Evolutionary conservation across 1,139 yeast genomes (phyloP).

Genomic region (Debaryomyces nepalensis): DNA sequence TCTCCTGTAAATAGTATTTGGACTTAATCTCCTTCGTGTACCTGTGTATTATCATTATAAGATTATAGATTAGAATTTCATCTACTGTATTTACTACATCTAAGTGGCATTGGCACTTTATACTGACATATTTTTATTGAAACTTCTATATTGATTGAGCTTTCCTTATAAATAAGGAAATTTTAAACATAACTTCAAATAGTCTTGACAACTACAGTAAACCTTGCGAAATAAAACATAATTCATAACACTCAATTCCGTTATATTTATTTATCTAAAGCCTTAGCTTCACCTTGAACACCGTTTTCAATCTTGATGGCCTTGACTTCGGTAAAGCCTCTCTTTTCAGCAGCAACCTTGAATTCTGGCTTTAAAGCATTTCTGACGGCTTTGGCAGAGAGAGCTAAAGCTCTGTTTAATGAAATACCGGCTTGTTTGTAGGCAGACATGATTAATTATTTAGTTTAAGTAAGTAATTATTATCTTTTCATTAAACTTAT

Average conservation of each 20-base stretch:
- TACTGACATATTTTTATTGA: constrained; percentile 8
- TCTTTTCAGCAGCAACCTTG: constrained; percentile 75
- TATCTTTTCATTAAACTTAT: neutral
- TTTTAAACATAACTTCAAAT: constrained; percentile 4
- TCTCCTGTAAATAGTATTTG: constrained; percentile 5
- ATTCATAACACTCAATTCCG: constrained; percentile 1
- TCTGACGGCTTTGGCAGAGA: constrained; percentile 91
- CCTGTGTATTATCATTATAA: constrained; percentile 11
- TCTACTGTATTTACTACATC: constrained; percentile 6
- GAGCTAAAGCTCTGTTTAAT: constrained; percentile 87
- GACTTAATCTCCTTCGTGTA: neutral
- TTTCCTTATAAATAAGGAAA: constrained; percentile 4
- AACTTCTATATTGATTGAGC: constrained; percentile 7
- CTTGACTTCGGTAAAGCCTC: constrained; percentile 77
- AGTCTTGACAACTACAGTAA: neutral
- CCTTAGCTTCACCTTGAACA: constrained; percentile 42
- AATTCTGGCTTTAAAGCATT: constrained; percentile 86
- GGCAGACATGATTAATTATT: constrained; percentile 56
- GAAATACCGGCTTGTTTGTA: constrained; percentile 89
- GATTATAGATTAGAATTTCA: neutral
- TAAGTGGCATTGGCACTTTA: neutral
- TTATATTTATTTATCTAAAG: constrained; percentile 27
- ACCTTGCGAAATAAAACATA: constrained; percentile 6
- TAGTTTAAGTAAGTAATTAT: neutral
- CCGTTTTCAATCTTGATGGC: constrained; percentile 79